A percentile compares a stretch with the other conserved stretches of the same genome.
Evolutionary conservation across 441 rosid species (phyloP).

Genomic region (Adansonia madagascariensis): DNA sequence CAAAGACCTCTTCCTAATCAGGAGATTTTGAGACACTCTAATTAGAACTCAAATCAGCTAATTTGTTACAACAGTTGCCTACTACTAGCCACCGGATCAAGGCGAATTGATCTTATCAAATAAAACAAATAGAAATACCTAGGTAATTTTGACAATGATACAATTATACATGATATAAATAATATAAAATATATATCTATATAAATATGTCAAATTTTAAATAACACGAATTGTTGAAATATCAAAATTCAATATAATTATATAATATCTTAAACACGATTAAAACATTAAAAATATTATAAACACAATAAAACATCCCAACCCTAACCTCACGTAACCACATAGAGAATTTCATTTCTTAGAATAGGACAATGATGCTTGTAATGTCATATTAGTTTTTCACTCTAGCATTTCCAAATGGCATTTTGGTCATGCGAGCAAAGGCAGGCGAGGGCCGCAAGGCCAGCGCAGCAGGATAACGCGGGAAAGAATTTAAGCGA

Average conservation of each 20-base stretch:
- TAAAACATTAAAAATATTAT: too few relatives aligned
- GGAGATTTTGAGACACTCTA: not conserved
- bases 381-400: slow-evolving; percentile 16
- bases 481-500: not conserved
- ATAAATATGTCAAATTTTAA: too few relatives aligned
- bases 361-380: not conserved
- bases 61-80: not conserved
- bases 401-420: slow-evolving; percentile 7
- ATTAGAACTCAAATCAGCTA: not conserved
- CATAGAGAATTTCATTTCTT: not conserved
- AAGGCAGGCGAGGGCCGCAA: not conserved
- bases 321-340: not conserved
- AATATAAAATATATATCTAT: too few relatives aligned
- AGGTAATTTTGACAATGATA: too few relatives aligned
- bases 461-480: not conserved
- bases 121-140: not conserved
- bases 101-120: not conserved
- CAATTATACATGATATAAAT: too few relatives aligned
- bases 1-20: slow-evolving; percentile 6
- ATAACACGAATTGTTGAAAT: too few relatives aligned
- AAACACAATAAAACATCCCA: too few relatives aligned
- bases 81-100: not conserved
- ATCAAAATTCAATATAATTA: too few relatives aligned
- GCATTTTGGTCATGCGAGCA: not conserved
- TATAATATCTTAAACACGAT: too few relatives aligned